Evolutionary conservation across 306 rosid genomes (phyloP).

Genomic region (Pterocarpus santalinus): DNA sequence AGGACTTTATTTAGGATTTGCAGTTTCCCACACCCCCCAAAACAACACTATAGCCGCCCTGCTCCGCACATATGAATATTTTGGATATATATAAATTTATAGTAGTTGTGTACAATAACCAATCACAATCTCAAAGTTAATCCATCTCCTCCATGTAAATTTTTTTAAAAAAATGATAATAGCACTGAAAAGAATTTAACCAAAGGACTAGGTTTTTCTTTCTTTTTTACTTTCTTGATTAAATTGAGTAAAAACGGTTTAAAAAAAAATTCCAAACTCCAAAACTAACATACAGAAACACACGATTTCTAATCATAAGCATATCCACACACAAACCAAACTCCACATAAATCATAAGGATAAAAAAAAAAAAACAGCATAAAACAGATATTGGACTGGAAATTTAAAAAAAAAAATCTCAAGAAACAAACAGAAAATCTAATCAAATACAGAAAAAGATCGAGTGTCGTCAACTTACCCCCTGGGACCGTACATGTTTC

Average conservation of each 20-base stretch:
- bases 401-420: neutral
- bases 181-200: too few species aligned
- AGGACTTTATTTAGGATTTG: neutral
- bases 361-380: neutral
- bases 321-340: neutral
- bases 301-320: slow-evolving; percentile 15
- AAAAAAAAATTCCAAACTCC: neutral
- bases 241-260: neutral
- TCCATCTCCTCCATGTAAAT: neutral
- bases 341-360: neutral
- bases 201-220: too few species aligned
- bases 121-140: slow-evolving; percentile 1
- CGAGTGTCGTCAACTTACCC: slow-evolving; percentile 39
- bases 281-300: neutral
- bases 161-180: too few species aligned
- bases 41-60: neutral
- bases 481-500: slow-evolving; percentile 52
- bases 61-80: neutral
- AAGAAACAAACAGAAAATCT: neutral
- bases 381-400: neutral
- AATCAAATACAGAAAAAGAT: neutral
- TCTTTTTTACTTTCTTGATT: too few species aligned
- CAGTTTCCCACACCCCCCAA: neutral
- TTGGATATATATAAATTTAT: neutral
- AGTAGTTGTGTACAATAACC: neutral